Evolutionary conservation across 306 rosid species (phyloP).

Genomic region (Cajanus cajan): DNA sequence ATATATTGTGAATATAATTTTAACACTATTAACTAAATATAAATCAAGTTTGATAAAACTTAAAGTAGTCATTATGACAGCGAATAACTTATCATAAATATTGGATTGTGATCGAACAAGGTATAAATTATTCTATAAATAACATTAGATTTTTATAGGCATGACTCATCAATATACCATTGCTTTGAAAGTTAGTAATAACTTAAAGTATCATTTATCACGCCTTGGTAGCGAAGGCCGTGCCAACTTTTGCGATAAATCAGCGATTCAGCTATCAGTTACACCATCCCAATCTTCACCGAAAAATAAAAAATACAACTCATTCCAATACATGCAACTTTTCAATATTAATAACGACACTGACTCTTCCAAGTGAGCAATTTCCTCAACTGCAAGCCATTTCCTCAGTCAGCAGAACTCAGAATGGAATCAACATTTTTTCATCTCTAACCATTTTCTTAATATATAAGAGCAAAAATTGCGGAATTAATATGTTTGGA

Average conservation of each 20-base stretch:
- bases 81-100: no score
- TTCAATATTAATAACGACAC: background rate
- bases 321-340: background rate
- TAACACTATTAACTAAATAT: no score
- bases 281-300: background rate
- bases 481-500: background rate
- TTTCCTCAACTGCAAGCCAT: background rate
- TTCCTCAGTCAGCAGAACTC: background rate
- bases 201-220: background rate
- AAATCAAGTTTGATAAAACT: no score
- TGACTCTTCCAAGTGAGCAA: background rate
- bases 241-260: background rate
- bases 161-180: background rate
- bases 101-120: no score
- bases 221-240: background rate
- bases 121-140: no score
- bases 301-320: background rate
- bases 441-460: no score
- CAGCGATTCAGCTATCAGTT: background rate
- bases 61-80: no score
- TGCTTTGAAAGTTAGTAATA: background rate
- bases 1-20: no score
- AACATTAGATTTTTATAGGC: background rate
- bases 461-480: background rate
- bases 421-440: background rate